These are phyloP conservation scores for Ascochyta pisi DNA, from an alignment of 2,329 filamentous ascomycete genomes.

Conservation along the genomic window DNA sequence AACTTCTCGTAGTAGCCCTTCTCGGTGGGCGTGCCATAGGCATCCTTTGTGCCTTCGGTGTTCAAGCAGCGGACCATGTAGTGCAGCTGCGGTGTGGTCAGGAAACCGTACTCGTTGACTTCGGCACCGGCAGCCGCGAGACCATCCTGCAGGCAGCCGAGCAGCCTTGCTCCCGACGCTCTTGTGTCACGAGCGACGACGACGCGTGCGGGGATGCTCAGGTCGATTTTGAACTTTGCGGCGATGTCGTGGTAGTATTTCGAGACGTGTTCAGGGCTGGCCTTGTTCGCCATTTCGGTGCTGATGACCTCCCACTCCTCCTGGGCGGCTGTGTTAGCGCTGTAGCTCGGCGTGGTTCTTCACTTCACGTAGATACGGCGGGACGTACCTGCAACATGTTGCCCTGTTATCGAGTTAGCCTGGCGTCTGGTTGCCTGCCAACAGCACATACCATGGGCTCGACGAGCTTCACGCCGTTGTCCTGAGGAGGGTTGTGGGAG, in stretches of 20 bases:
- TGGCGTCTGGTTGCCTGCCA: not conserved
- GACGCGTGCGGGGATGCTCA: slow-evolving; percentile 74
- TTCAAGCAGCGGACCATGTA: slow-evolving; percentile 95
- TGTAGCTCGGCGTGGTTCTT: not conserved
- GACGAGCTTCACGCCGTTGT: slow-evolving; percentile 79
- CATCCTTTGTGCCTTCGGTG: slow-evolving; percentile 83
- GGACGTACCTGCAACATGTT: slow-evolving; percentile 77
- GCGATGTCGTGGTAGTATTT: slow-evolving; percentile 79
- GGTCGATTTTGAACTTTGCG: slow-evolving; percentile 64
- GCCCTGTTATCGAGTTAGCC: slow-evolving; percentile 60
- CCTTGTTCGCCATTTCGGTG: slow-evolving; percentile 86
- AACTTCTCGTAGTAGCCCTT: slow-evolving; percentile 96
- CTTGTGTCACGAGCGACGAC: slow-evolving; percentile 93
- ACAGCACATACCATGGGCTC: slow-evolving; percentile 76
- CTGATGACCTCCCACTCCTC: slow-evolving; percentile 89
- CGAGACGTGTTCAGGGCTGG: slow-evolving; percentile 75
- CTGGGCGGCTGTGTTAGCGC: slow-evolving; percentile 45
- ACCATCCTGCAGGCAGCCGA: slow-evolving; percentile 78
- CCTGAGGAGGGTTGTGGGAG: slow-evolving; percentile 68
- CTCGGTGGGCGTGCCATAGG: slow-evolving; percentile 90
- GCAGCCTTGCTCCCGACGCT: slow-evolving; percentile 85
- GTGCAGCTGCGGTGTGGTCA: slow-evolving; percentile 97
- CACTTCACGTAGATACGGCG: not conserved
- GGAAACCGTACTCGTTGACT: slow-evolving; percentile 83
- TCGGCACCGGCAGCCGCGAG: slow-evolving; percentile 77